Conservation (phyloP, 176 grass and related monocot species). For the Pontederia paniculata region DNA sequence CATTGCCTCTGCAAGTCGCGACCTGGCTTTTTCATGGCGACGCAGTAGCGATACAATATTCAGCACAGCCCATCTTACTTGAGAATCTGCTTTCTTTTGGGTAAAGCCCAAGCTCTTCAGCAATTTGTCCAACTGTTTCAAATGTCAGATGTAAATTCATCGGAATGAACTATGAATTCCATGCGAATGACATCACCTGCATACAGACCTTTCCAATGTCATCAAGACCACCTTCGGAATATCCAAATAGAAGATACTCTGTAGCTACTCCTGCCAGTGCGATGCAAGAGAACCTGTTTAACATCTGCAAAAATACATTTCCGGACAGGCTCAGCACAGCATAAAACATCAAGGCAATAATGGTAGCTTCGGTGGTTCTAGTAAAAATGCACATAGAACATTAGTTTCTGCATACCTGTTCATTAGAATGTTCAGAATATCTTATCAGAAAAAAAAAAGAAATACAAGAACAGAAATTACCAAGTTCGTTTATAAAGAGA, state of each 20-base stretch:
- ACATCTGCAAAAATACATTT: constrained; percentile 29
- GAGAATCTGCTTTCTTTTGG: constrained; percentile 31
- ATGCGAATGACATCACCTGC: not conserved
- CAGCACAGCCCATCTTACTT: constrained; percentile 41
- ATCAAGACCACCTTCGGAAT: constrained; percentile 54
- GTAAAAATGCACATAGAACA: too few relatives aligned
- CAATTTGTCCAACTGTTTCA: constrained; percentile 29
- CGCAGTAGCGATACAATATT: constrained; percentile 32
- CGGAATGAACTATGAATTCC: not conserved
- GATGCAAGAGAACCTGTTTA: constrained; percentile 81
- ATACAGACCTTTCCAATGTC: constrained; percentile 49
- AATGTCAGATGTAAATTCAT: not conserved
- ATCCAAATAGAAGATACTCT: constrained; percentile 67
- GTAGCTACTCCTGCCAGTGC: constrained; percentile 65
- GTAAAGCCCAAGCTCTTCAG: constrained; percentile 41
- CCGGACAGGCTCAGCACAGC: too few relatives aligned
- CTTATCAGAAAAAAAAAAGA: too few relatives aligned
- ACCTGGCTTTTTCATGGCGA: constrained; percentile 32
- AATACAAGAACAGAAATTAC: too few relatives aligned
- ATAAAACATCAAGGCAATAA: too few relatives aligned
- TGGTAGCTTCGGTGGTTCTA: too few relatives aligned
- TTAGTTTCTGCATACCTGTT: too few relatives aligned
- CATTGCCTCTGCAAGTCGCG: constrained; percentile 30
- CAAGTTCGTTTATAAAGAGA: too few relatives aligned
- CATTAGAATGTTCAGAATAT: too few relatives aligned